Evolutionary conservation across 1,284 basidiomycete genomes (phyloP).

Genomic region (Apiotrichum siamense): DNA sequence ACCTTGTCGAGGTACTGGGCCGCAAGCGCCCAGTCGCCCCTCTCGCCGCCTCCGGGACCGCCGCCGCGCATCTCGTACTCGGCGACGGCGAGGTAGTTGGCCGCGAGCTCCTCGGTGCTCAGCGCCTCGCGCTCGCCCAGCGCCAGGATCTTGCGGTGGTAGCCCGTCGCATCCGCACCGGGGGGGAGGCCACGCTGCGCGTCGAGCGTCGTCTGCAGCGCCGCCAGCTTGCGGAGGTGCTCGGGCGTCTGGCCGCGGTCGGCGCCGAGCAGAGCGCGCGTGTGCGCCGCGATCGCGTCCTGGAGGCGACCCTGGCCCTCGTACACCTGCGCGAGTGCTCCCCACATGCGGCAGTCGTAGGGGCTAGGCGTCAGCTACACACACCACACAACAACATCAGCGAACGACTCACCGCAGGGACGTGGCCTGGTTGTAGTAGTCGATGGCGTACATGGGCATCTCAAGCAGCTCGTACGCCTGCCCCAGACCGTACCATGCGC

Average conservation of each 20-base stretch:
- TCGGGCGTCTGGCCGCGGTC: slow-evolving; percentile 71
- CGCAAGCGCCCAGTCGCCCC: slow-evolving; percentile 40
- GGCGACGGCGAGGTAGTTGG: slow-evolving; percentile 73
- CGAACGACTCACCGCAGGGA: slow-evolving; percentile 62
- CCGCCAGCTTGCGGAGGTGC: slow-evolving; percentile 66
- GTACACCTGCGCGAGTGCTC: slow-evolving; percentile 88
- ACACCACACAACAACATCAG: not conserved
- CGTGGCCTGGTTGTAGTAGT: slow-evolving; percentile 95
- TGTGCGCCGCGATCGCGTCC: slow-evolving; percentile 83
- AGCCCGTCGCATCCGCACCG: slow-evolving; percentile 21
- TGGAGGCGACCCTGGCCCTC: slow-evolving; percentile 72
- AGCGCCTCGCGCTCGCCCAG: slow-evolving; percentile 59
- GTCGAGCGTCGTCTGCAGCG: slow-evolving; percentile 52
- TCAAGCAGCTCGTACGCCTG: slow-evolving; percentile 95
- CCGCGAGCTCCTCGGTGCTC: slow-evolving; percentile 65
- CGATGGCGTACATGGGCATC: slow-evolving; percentile 91
- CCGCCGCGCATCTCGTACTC: slow-evolving; percentile 61
- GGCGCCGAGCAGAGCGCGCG: slow-evolving; percentile 77
- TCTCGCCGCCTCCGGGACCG: not conserved
- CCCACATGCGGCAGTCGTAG: slow-evolving; percentile 95
- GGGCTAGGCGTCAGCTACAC: slow-evolving; percentile 56
- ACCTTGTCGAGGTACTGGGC: slow-evolving; percentile 60
- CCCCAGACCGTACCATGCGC: slow-evolving; percentile 97
- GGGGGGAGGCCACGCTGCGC: slow-evolving; percentile 3
- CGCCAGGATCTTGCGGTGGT: slow-evolving; percentile 56